Base-by-base conservation (phyloP, 495 filamentous ascomycete species). In the Hypoxylon lienhwacheense region DNA sequence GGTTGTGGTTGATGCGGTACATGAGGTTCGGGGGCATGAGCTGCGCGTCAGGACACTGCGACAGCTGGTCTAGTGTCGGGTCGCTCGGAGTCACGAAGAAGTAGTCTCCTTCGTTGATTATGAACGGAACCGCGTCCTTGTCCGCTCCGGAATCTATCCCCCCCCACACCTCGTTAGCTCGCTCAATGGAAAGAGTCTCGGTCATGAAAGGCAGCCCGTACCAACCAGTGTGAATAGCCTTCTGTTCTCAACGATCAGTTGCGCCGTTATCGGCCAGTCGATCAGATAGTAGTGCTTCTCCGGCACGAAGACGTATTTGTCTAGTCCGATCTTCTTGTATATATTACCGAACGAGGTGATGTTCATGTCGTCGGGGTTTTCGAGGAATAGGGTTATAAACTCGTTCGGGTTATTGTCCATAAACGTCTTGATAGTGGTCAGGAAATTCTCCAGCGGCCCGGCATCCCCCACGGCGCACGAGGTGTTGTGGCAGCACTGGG, bases 1-100 rank as follows among this genome's bases (percentile, higher is more conserved):
- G 68, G 63, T 91, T 92, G 68, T 95, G 90, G 63, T 95, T 95
- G 26, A 86, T 87, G 68, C 93, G 83, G 56, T 89, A 90, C 81
- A 93, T 78, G n/a, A n/a, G n/a, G n/a, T n/a, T n/a, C n/a, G n/a
- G n/a, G n/a, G n/a, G n/a, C n/a, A n/a, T n/a, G n/a, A n/a, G n/a
- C 39, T 84, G 77, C 0, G 75, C 73, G 10, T 77, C 70, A 3
- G 77, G 25, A 86, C 67, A 4, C 65, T 66, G 65, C 86, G 89
- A 32, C 58, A 54, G 64, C 81, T 84, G 59, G 0, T 73, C 61
- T 17, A 76, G 73, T 16, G 74, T 82, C 7, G 82, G 79, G 22
- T 84, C 81, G 71, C 81, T 89, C 0, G 77, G 76, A 25, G 83
- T 89, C 65, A 89, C 86, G 72, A 85, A 88, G 63, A 85, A 74